phyloP scores from a whole-genome alignment of 805 yeast species.

The Brettanomyces anomalus region DNA sequence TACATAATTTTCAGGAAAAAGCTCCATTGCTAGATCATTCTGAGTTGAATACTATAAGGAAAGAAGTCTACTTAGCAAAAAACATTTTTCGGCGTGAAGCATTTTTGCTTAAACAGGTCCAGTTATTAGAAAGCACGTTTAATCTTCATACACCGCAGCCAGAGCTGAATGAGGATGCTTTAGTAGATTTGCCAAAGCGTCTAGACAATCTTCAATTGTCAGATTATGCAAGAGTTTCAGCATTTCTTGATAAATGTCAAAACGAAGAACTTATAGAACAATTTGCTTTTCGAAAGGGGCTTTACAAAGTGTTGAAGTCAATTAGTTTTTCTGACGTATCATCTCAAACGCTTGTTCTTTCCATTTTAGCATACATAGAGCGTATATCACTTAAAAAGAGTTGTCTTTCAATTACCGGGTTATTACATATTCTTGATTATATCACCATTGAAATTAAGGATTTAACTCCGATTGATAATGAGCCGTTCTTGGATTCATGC shows the following conservation, averaged over 20 bases:
- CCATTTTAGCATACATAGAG: slow-evolving; percentile 5
- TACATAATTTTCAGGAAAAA: too few species aligned
- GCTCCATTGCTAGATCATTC: too few species aligned
- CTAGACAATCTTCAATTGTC: background rate
- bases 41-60: too few species aligned
- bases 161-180: too few species aligned
- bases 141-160: too few species aligned
- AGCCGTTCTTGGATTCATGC: slow-evolving; percentile 4
- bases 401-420: background rate
- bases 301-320: slow-evolving; percentile 2
- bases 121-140: too few species aligned
- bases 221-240: background rate
- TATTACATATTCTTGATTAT: slow-evolving; percentile 12
- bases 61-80: too few species aligned
- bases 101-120: too few species aligned
- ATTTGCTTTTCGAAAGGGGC: background rate
- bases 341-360: slow-evolving; percentile 5
- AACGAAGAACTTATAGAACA: background rate
- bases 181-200: slow-evolving; percentile 1
- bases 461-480: slow-evolving; percentile 4
- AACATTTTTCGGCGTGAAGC: too few species aligned
- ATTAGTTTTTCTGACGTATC: background rate
- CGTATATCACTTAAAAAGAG: background rate
- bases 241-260: background rate
- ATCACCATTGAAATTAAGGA: slow-evolving; percentile 13